Evolutionary conservation across 202 grass and related monocot genomes (phyloP), one percentile per base, ranked within the genome.

Genomic region (Elaeis oleifera): DNA sequence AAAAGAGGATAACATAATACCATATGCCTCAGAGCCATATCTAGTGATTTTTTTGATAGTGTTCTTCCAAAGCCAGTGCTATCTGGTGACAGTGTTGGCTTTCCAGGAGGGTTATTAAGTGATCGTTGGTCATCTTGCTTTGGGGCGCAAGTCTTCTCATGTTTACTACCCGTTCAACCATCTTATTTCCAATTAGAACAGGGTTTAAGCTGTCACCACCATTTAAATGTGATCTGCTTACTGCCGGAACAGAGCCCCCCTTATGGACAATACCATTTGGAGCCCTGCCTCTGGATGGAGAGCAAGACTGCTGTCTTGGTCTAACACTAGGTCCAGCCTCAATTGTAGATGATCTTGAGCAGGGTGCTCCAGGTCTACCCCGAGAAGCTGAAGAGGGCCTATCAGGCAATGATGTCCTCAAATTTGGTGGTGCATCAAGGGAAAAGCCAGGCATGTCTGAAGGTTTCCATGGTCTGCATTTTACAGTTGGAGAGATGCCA

Each of bases 21-120:
- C 94, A 89, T 92, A 83, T 97, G 94, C 69, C 94, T 74, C 77
- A 97, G 69, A 53, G 94, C 94, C 94, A 97, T 92, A 69, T 97
- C 94, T 23, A 97, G 66, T 60, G 94, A 97, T 74, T 97, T 97
- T 51, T 97, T 97, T 55, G 94, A 97, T 49, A 97, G 28, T 65
- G 85, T 71, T 59, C 94, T 85, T 31, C 88, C 94, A 3, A 97
- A 97, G 60, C 94, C 94, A 64, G 77, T 76, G 31, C 82, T 85
- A 75, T 97, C 88, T 67, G 88, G 92, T 51, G 88, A 91, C 69
- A 80, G 67, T 77, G 78, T 73, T 48, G 81, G 79, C 71, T 88
- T 96, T 52, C 88, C 82, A 13, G 74, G 76, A 0, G 81, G 51
- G 63, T 72, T 79, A 21, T 77, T 79, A 23, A 82, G 74, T 48